These are phyloP conservation scores for Elsinoe australis DNA, from an alignment of 2,329 filamentous ascomycete species.

Conservation along the genomic window DNA sequence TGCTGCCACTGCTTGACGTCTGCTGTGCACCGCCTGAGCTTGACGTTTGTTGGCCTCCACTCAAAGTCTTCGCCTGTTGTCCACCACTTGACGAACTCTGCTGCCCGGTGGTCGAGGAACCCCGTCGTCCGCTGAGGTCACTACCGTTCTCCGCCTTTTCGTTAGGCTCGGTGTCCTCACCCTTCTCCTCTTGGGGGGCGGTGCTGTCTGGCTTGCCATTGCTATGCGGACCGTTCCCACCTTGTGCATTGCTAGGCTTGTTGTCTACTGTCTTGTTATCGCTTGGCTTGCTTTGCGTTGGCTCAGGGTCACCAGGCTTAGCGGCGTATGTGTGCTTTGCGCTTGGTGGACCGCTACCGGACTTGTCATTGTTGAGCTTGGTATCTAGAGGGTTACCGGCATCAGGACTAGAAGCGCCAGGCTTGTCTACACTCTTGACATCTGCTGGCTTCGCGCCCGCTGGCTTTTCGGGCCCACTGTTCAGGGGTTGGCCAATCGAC, in stretches of 20 bases:
- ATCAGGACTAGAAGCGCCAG: no score
- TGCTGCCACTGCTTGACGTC: background rate
- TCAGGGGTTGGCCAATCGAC: no score
- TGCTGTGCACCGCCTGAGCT: background rate
- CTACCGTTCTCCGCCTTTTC: background rate
- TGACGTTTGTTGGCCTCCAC: background rate
- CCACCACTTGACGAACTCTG: background rate
- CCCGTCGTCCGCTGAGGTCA: no score
- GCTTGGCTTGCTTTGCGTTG: background rate
- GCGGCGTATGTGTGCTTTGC: background rate
- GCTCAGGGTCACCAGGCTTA: background rate
- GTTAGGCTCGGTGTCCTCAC: background rate
- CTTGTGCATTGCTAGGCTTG: background rate
- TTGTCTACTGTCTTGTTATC: background rate
- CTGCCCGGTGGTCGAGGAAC: constrained; percentile 1
- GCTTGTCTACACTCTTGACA: no score
- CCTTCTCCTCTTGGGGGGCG: background rate
- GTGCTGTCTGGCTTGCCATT: background rate
- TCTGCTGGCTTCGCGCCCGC: background rate
- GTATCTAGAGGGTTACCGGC: no score
- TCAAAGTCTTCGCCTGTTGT: no score
- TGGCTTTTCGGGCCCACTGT: no score
- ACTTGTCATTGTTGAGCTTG: background rate
- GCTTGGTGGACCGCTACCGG: background rate
- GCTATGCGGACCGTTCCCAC: background rate